These are phyloP conservation scores for Mycosphaerella arachidis DNA, from an alignment of 2,329 filamentous ascomycete species.

Conservation along the genomic window DNA sequence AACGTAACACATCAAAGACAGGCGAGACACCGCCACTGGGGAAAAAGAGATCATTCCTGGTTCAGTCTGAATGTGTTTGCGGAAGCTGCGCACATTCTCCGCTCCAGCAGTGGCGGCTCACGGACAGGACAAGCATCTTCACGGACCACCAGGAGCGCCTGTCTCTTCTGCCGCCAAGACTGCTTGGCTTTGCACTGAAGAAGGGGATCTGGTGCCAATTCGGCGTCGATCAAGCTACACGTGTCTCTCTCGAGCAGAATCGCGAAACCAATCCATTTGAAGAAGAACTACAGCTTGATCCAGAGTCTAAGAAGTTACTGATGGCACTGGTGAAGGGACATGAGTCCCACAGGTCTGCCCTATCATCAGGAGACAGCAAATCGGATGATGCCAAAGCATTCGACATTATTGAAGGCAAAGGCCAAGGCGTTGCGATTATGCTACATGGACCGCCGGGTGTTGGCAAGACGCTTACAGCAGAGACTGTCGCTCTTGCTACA, in stretches of 20 bases:
- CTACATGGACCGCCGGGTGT: constrained; percentile 35
- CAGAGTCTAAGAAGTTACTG: constrained; percentile 1
- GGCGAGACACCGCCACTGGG: not conserved
- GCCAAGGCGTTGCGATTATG: constrained; percentile 33
- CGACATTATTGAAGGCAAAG: constrained; percentile 14
- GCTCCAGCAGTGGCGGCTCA: not conserved
- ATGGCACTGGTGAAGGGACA: constrained; percentile 3
- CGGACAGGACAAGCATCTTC: not conserved
- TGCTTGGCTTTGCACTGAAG: constrained; percentile 5
- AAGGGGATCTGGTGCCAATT: constrained; percentile 11
- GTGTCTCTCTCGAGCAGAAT: not conserved
- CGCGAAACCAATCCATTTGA: not conserved
- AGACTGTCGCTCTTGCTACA: constrained; percentile 28
- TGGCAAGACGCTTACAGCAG: constrained; percentile 33
- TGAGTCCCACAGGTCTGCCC: not conserved
- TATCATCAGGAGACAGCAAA: not conserved
- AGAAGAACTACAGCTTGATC: constrained; percentile 7
- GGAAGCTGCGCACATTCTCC: not conserved
- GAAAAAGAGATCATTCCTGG: not conserved
- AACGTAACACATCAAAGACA: not conserved
- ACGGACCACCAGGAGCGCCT: not conserved
- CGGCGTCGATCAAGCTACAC: not conserved
- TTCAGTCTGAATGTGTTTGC: not conserved
- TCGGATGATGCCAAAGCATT: not conserved
- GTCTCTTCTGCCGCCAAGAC: constrained; percentile 1